A percentile compares a stretch with the other conserved stretches of the same genome.
These are phyloP conservation scores for Pseudogymnoascus sp. DNA, from an alignment of 2,329 filamentous ascomycete genomes.

Conservation along the genomic window DNA sequence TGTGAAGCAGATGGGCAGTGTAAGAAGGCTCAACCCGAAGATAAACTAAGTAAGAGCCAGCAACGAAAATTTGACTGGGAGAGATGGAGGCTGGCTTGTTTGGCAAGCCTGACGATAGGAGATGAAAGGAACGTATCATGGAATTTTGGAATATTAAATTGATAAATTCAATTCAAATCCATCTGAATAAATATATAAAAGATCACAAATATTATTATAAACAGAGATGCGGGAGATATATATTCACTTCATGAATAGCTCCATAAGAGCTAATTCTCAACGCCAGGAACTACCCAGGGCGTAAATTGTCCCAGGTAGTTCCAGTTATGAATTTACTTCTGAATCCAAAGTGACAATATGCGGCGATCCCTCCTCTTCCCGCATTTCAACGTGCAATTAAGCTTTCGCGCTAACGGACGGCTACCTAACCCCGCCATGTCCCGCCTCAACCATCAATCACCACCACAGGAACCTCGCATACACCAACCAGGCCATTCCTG, in stretches of 20 bases:
- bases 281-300: neutral
- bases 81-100: neutral
- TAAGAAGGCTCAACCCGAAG: neutral
- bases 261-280: neutral
- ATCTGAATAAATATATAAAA: neutral
- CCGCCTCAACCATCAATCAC: neutral
- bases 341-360: neutral
- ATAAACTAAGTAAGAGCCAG: neutral
- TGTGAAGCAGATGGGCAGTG: neutral
- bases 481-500: neutral
- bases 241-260: neutral
- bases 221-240: neutral
- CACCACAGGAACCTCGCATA: neutral
- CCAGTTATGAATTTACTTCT: neutral
- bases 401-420: neutral
- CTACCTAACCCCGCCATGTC: constrained; percentile 4
- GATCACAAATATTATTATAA: neutral
- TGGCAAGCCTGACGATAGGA: too few species aligned
- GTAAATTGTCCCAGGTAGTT: neutral
- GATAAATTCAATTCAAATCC: neutral
- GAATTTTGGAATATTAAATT: neutral
- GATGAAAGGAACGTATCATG: too few species aligned
- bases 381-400: neutral
- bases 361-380: neutral
- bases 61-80: neutral